Base-by-base conservation (phyloP, 164 flowering plant species). In the Aristolochia contorta region DNA sequence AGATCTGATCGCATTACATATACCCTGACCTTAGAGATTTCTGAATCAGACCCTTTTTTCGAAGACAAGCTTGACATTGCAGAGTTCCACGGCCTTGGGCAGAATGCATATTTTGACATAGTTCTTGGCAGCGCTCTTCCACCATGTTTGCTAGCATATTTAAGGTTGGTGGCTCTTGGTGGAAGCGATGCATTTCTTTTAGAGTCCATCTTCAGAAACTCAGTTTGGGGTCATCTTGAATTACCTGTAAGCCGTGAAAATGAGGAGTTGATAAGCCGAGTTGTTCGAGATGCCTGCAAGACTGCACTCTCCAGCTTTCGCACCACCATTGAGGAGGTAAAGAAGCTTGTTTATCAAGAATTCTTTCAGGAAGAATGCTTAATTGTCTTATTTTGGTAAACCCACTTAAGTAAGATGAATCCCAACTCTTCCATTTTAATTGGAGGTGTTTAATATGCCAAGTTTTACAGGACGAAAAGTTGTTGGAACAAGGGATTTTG, bases 51-150 rank as follows among this genome's bases (percentile, higher is more conserved):
- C 65, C 82, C 83, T 3, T 87, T 87, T 72, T 80, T 67, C 51
- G 90, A 73, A 25, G 97, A 92, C 78, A 92, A 92, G 76, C 83
- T 89, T 59, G 96, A 89, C 69, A 86, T 93, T 62, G 97, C 94
- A 3, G 97, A 93, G 78, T 43, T 79, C 22, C 89, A 87, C 70
- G 94, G 92, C 33, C 62, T 82, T 37, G 82, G 82, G 12, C 82
- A 82, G 74, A 74, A 82, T 67, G 94, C 90, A 32, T 82, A 82
- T 61, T 93, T 93, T 45, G 96, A 93, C 72, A 76, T 93, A 19
- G 67, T 80, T 24, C 58, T 81, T 64, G 92, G 79, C 20, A 72
- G 63, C 12, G 51, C 86, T 67, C 89, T 93, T 64, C 98, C 96
- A 45, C 75, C 73, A 4, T 60, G 50, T 50, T 65, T 93, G 89